phyloP scores from a whole-genome alignment of 2,329 filamentous ascomycete genomes.

The Colletotrichum orbiculare region DNA sequence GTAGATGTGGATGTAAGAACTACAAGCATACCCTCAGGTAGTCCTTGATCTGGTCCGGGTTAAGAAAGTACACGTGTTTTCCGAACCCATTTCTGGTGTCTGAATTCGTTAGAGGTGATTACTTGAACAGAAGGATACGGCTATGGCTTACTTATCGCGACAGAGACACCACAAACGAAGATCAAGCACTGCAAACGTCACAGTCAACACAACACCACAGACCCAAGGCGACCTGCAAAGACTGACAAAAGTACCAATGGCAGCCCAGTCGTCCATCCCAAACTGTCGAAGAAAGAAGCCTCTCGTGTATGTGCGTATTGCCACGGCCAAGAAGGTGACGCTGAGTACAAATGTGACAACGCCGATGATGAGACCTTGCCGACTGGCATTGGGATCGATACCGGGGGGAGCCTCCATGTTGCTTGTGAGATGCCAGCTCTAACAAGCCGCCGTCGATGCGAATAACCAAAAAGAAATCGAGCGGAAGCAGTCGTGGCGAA shows the following conservation, averaged over 20 bases:
- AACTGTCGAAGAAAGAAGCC: conserved; percentile 41
- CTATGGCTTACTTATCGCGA: conserved; percentile 26
- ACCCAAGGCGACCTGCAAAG: background rate
- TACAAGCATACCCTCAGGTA: conserved; percentile 27
- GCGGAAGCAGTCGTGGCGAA: background rate
- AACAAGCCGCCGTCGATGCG: background rate
- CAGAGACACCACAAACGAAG: conserved; percentile 19
- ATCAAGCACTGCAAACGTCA: conserved; percentile 13
- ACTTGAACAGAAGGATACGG: background rate
- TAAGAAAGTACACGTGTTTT: conserved; percentile 32
- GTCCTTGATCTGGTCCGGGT: conserved; percentile 4
- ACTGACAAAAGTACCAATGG: conserved; percentile 41
- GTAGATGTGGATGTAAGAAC: too few species aligned
- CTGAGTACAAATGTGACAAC: conserved; percentile 6
- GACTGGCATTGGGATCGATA: conserved; percentile 14
- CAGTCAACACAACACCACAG: background rate
- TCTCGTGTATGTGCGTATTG: conserved; percentile 39
- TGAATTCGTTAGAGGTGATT: conserved; percentile 3
- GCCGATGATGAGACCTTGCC: conserved; percentile 9
- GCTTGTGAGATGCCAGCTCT: background rate
- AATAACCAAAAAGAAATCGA: background rate
- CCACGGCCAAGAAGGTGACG: conserved; percentile 25
- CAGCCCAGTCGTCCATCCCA: conserved; percentile 42
- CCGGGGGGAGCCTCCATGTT: conserved; percentile 34
- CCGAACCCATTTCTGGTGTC: conserved; percentile 38